phyloP scores from a whole-genome alignment of 2,329 filamentous ascomycete genomes.

The Tolypocladium nubicola region DNA sequence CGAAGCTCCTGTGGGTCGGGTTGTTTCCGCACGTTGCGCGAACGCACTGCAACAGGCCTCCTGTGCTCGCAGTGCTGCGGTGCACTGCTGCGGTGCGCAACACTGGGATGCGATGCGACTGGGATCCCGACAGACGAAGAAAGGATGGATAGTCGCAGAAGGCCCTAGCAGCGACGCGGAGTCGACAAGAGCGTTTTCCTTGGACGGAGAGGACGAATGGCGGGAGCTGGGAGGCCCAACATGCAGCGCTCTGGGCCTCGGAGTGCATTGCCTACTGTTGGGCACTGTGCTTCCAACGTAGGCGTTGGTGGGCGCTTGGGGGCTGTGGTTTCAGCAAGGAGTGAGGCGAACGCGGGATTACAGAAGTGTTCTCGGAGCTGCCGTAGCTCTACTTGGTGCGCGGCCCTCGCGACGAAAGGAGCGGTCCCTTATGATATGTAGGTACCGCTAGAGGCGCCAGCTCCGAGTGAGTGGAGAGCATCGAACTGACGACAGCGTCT shows the following conservation, averaged over 20 bases:
- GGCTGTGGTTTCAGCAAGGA: neutral
- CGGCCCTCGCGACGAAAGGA: neutral
- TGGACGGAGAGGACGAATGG: too few species aligned
- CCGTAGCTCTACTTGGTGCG: neutral
- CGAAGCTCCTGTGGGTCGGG: conserved; percentile 4
- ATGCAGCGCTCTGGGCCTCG: too few species aligned
- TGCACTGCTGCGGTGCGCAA: too few species aligned
- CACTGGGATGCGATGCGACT: neutral
- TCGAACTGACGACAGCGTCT: too few species aligned
- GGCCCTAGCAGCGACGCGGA: too few species aligned
- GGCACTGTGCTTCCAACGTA: neutral
- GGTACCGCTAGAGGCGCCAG: too few species aligned
- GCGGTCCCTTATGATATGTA: too few species aligned
- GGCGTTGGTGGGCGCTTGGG: neutral
- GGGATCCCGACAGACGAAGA: too few species aligned
- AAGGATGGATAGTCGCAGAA: too few species aligned
- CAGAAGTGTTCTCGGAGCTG: neutral
- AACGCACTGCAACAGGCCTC: neutral
- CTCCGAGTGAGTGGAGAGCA: neutral
- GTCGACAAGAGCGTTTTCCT: too few species aligned
- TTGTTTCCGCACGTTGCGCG: neutral
- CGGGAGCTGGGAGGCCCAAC: too few species aligned
- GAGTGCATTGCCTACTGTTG: neutral
- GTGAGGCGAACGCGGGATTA: neutral
- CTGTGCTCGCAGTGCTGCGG: too few species aligned